These are phyloP conservation scores for Glycine tomentella DNA, from an alignment of 306 rosid genomes.

Conservation along the genomic window DNA sequence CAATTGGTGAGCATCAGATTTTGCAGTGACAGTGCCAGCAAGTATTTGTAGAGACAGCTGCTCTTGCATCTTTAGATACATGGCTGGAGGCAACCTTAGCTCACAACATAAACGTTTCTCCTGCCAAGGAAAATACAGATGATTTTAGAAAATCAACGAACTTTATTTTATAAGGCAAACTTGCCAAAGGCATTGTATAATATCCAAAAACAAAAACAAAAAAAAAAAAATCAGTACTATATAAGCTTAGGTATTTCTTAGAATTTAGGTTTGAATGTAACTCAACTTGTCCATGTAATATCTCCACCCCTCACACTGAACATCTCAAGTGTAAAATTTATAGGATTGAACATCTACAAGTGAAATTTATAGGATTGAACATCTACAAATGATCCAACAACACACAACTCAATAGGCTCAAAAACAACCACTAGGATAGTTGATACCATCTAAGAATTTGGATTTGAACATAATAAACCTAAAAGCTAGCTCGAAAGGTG, in stretches of 20 bases:
- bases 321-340: too few species aligned
- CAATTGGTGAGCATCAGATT: conserved; percentile 79
- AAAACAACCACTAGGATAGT: too few species aligned
- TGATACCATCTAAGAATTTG: too few species aligned
- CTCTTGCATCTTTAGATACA: conserved; percentile 83
- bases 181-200: too few species aligned
- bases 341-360: too few species aligned
- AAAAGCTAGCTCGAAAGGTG: neutral
- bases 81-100: conserved; percentile 64
- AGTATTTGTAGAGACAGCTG: conserved; percentile 67
- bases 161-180: neutral
- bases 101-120: conserved; percentile 84
- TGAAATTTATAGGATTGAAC: too few species aligned
- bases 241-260: neutral
- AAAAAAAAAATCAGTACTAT: neutral
- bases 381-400: too few species aligned
- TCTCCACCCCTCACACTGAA: too few species aligned
- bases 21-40: conserved; percentile 63
- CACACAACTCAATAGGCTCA: too few species aligned
- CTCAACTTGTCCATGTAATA: too few species aligned
- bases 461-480: neutral
- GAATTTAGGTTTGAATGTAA: too few species aligned
- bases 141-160: conserved; percentile 31
- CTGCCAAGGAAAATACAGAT: conserved; percentile 54
- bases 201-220: neutral